Evolutionary conservation across 2,329 filamentous ascomycete species (phyloP), one percentile per base, ranked within the genome.

Genomic region (Sarocladium strictum): DNA sequence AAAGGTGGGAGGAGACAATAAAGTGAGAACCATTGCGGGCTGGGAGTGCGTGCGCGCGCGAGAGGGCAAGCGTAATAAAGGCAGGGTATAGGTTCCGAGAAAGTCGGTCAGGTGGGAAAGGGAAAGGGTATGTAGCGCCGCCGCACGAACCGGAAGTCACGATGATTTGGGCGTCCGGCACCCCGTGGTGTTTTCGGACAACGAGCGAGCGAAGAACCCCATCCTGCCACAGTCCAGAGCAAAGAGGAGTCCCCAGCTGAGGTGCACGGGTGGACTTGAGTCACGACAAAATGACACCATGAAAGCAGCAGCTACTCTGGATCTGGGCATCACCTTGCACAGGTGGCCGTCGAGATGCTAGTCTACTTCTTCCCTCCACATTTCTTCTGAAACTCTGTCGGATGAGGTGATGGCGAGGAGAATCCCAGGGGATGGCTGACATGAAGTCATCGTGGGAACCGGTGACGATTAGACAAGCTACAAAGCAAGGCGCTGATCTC

Each of bases 131-230:
- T 27, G 47, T 51, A 51, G 47, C 29, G 47, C 47, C 47, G 27
- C 27, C 47, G 47, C 47, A 29, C 6, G 43, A n/a, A 51, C 27
- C 47, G 47, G 47, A 51, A 51, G 47, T 51, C 47, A 51, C 47
- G 47, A 51, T 51, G 17, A 10, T 51, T 51, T 19, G 47, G 17
- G n/a, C 26, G 26, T 23, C 47, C 47, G 47, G 47, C 47, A 51
- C 47, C n/a, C 47, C 47, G 26, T 51, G 47, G 47, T 51, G 47
- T 51, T 51, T 32, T 33, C 47, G 47, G 47, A 17, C 7, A 24
- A 47, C 15, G 43, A 27, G 43, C 43, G 43, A 27, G 40, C 40
- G 41, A 45, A 21, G 23, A 35, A 19, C 6, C 17, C 5, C 17
- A 7, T 40, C 5, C 37, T n/a, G 17, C 43, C 10, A 15, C 38